A percentile compares a stretch with the other conserved stretches of the same genome.
phyloP scores from a whole-genome alignment of 2,329 filamentous ascomycete species.

The Blastomyces parvus region DNA sequence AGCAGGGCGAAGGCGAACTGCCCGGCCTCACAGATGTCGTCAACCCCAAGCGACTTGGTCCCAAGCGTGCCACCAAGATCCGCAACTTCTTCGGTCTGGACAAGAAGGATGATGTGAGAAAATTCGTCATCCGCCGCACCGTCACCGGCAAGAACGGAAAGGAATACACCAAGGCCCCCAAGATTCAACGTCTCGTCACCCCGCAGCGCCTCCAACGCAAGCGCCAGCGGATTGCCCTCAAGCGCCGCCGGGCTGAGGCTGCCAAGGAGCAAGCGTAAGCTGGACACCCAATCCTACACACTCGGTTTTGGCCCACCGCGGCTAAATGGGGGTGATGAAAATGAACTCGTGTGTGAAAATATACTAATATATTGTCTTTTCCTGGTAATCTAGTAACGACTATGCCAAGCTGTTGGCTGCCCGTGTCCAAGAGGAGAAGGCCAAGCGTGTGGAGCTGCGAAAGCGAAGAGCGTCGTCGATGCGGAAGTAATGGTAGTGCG shows the following conservation, averaged over 20 bases:
- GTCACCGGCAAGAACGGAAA: constrained; percentile 91
- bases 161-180: constrained; percentile 99
- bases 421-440: constrained; percentile 94
- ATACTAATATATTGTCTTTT: constrained; percentile 28
- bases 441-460: constrained; percentile 83
- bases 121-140: constrained; percentile 99
- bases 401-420: constrained; percentile 93
- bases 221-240: constrained; percentile 94
- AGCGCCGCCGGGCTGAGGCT: constrained; percentile 94
- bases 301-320: neutral
- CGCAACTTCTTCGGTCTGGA: constrained; percentile 98
- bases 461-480: constrained; percentile 96
- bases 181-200: constrained; percentile 99
- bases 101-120: constrained; percentile 99
- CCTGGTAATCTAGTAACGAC: constrained; percentile 59
- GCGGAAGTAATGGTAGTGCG: constrained; percentile 55
- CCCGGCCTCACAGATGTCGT: constrained; percentile 96
- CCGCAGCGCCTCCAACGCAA: constrained; percentile 99
- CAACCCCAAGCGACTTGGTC: constrained; percentile 97
- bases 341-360: neutral
- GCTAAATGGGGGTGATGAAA: neutral
- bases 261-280: constrained; percentile 98
- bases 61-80: constrained; percentile 99
- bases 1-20: constrained; percentile 92
- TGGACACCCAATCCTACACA: constrained; percentile 22